phyloP scores from a whole-genome alignment of 306 rosid genomes.

The Mimosa bimucronata region DNA sequence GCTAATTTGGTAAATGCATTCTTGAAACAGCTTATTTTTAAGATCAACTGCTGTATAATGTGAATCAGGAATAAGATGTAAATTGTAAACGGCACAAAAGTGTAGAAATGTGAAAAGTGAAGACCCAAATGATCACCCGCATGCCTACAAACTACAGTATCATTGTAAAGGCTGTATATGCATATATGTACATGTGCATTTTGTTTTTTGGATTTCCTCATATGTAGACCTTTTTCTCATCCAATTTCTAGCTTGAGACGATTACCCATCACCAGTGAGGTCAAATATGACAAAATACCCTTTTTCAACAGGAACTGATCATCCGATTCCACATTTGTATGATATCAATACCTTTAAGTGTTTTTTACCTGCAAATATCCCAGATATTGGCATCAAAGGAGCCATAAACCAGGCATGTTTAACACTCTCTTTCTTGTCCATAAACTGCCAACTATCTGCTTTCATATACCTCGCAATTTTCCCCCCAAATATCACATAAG shows the following conservation, averaged over 20 bases:
- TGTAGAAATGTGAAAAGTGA: background rate
- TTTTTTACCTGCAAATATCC: slow-evolving; percentile 69
- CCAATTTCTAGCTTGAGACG: slow-evolving; percentile 14
- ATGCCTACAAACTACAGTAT: background rate
- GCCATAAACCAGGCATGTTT: slow-evolving; percentile 87
- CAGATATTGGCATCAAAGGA: slow-evolving; percentile 68
- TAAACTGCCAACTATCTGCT: slow-evolving; percentile 16
- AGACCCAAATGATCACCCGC: slow-evolving; percentile 2
- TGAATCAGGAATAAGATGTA: background rate
- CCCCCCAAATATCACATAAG: background rate
- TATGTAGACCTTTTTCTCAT: slow-evolving; percentile 11
- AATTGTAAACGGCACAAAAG: background rate
- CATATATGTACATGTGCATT: background rate
- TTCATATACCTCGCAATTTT: background rate
- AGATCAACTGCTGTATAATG: background rate
- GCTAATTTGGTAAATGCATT: background rate
- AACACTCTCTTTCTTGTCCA: slow-evolving; percentile 26
- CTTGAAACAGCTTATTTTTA: background rate
- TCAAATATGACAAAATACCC: slow-evolving; percentile 22
- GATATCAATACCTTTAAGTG: slow-evolving; percentile 89
- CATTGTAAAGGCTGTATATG: background rate
- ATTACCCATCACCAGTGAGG: slow-evolving; percentile 4
- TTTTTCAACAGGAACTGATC: slow-evolving; percentile 81
- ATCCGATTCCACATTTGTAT: slow-evolving; percentile 84
- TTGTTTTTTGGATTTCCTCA: slow-evolving; percentile 18